phyloP scores from a whole-genome alignment of 2,329 filamentous ascomycete genomes.

The Cladobotryum protrusum region DNA sequence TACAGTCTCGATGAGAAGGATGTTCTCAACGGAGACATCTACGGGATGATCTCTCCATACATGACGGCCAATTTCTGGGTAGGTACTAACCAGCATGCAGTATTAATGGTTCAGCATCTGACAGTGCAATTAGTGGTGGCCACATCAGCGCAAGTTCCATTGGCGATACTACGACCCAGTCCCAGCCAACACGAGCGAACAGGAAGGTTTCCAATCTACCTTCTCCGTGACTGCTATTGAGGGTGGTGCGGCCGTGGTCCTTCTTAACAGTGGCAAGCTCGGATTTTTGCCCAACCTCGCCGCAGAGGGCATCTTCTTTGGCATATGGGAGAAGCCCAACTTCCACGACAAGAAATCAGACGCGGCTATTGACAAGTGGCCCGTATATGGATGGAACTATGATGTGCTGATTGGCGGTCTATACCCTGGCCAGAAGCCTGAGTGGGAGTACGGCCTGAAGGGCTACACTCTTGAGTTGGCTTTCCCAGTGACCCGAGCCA shows the following conservation, averaged over 20 bases:
- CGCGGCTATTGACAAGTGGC: slow-evolving; percentile 37
- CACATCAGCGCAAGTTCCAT: slow-evolving; percentile 44
- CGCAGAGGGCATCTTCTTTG: slow-evolving; percentile 44
- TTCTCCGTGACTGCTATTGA: slow-evolving; percentile 43
- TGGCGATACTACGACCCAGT: slow-evolving; percentile 47
- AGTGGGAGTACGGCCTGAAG: slow-evolving; percentile 45
- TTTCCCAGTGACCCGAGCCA: slow-evolving; percentile 44
- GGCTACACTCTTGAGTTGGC: slow-evolving; percentile 46
- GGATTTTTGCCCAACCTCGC: slow-evolving; percentile 42
- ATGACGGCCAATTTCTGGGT: slow-evolving; percentile 48
- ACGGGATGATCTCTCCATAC: slow-evolving; percentile 43
- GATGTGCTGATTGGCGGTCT: slow-evolving; percentile 47
- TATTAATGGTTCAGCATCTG: background rate
- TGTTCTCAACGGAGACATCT: slow-evolving; percentile 44
- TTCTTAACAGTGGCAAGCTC: slow-evolving; percentile 43
- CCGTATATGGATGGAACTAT: slow-evolving; percentile 49
- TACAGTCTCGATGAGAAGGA: slow-evolving; percentile 39
- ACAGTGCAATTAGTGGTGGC: slow-evolving; percentile 39
- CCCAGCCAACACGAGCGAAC: slow-evolving; percentile 30
- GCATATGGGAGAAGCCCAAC: slow-evolving; percentile 43
- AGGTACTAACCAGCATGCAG: slow-evolving; percentile 4
- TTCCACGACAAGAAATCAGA: slow-evolving; percentile 46
- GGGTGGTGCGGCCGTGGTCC: slow-evolving; percentile 31
- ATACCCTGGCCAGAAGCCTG: slow-evolving; percentile 40
- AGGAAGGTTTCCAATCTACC: slow-evolving; percentile 46